Evolutionary conservation across 176 grass and related monocot species (phyloP).

Genomic region (Dendrocalamus sinicus): DNA sequence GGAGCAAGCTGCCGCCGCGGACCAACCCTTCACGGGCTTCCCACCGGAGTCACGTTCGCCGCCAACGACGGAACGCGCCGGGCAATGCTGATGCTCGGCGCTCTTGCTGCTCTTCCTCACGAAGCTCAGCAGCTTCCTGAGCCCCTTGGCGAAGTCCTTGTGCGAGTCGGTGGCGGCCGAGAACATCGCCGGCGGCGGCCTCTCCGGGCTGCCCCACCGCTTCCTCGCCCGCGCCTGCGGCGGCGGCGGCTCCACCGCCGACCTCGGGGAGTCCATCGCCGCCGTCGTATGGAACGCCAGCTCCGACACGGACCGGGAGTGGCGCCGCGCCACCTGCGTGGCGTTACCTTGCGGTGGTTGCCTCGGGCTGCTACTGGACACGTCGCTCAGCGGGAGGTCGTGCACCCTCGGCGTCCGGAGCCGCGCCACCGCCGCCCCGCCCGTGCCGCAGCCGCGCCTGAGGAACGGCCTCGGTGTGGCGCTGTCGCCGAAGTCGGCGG

Average conservation of each 20-base stretch:
- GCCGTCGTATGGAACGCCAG: conserved; percentile 12
- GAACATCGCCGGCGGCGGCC: conserved; percentile 24
- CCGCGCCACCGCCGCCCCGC: conserved; percentile 18
- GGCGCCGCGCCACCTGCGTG: background rate
- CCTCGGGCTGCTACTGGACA: conserved; percentile 21
- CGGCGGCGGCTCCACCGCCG: background rate
- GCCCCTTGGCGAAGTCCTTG: conserved; percentile 56
- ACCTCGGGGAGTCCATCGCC: background rate
- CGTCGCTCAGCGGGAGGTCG: conserved; percentile 43
- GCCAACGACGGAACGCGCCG: background rate
- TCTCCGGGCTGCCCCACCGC: conserved; percentile 55
- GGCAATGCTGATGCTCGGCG: background rate
- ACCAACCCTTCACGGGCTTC: conserved; percentile 53
- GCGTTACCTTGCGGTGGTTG: background rate
- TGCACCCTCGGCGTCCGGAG: conserved; percentile 31
- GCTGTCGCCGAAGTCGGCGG: conserved; percentile 22
- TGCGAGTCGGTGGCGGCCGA: conserved; percentile 40
- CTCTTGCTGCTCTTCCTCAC: conserved; percentile 47
- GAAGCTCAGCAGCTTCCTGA: conserved; percentile 64
- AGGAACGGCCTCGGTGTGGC: conserved; percentile 50
- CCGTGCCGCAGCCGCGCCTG: conserved; percentile 53
- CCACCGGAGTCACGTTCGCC: conserved; percentile 20
- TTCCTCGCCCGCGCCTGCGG: conserved; percentile 35
- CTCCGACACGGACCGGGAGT: conserved; percentile 47
- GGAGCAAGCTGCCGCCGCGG: conserved; percentile 25